Percentiles rank a stretch among this genome's conserved stretches.
Evolutionary conservation across 2,329 filamentous ascomycete genomes (phyloP).

Genomic region (Dothistroma pini): DNA sequence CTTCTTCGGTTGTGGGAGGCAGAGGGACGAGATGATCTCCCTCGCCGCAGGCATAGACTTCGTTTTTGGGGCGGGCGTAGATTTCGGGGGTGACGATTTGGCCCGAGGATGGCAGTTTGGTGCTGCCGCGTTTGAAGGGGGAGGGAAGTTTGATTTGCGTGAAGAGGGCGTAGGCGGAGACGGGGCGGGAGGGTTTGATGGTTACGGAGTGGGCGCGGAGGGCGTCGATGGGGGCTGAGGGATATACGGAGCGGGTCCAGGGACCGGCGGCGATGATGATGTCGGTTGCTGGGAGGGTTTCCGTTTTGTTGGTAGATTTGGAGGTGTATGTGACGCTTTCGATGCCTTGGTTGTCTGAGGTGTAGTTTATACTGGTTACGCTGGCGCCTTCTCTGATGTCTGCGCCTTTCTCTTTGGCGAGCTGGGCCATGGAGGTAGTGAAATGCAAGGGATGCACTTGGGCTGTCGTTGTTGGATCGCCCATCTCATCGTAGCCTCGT

Average conservation of each 20-base stretch:
- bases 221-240: slow-evolving; percentile 55
- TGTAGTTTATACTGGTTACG: slow-evolving; percentile 64
- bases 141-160: slow-evolving; percentile 74
- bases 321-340: slow-evolving; percentile 60
- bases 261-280: slow-evolving; percentile 60
- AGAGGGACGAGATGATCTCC: slow-evolving; percentile 73
- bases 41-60: slow-evolving; percentile 93
- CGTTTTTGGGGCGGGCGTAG: slow-evolving; percentile 81
- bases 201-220: slow-evolving; percentile 62
- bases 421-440: slow-evolving; percentile 73
- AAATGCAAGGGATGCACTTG: slow-evolving; percentile 94
- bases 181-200: slow-evolving; percentile 54
- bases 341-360: slow-evolving; percentile 46
- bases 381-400: slow-evolving; percentile 60
- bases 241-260: slow-evolving; percentile 55
- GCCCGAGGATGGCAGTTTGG: slow-evolving; percentile 43
- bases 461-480: slow-evolving; percentile 72
- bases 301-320: slow-evolving; percentile 45
- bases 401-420: slow-evolving; percentile 61
- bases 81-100: slow-evolving; percentile 81
- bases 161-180: slow-evolving; percentile 76
- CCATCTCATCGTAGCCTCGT: slow-evolving; percentile 76
- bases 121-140: slow-evolving; percentile 51
- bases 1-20: slow-evolving; percentile 70
- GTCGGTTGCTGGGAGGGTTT: slow-evolving; percentile 54